Evolutionary conservation across 352 stramenopile species (phyloP), one percentile per base, ranked within the genome.

Genomic region (Globisporangium irregulare): DNA sequence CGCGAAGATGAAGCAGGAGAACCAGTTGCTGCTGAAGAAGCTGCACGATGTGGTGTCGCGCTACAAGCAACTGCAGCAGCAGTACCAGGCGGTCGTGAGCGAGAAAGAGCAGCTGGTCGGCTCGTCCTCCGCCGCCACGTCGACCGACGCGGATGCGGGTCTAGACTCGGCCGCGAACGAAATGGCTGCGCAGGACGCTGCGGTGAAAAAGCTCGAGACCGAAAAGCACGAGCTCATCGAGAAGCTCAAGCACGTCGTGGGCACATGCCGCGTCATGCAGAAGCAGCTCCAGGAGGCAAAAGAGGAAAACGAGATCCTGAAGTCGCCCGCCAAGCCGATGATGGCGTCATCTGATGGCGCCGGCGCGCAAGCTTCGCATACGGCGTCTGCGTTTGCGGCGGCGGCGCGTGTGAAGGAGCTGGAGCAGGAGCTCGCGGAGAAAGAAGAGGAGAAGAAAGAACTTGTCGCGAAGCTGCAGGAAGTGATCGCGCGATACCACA

Each of bases 151-250:
- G 6, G 29, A 24, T 12, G 60, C n/a, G 2, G 56, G 36, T 3
- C 64, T 24, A 4, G 64, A 67, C 60, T 51, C 55, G 25, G 48
- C 51, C 0, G 57, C 59, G 9, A 62, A 48, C 46, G 68, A 73
- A 62, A 58, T 67, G 64, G 59, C 62, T 6, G 61, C 43, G 24
- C 68, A 78, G 10, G 71, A 82, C 29, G 57, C 62, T 15, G 72
- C 71, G 0, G 73, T 81, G 59, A 74, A 84, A 57, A 79, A 77
- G 68, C 75, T 92, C 10, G 84, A 91, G 55, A 71, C 69, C 9
- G 81, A 91, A 62, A 92, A 92, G 68, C 75, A 78, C 29, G 82
- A 91, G 73, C 80, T 94, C 50, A 86, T 93, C 24, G 80, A 84
- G 66, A 92, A 93, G 69, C 80, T 92, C 63, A 90, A 90, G 75